phyloP scores from a whole-genome alignment of 2,329 filamentous ascomycete genomes.

The Aspergillus pseudoglaucus region DNA sequence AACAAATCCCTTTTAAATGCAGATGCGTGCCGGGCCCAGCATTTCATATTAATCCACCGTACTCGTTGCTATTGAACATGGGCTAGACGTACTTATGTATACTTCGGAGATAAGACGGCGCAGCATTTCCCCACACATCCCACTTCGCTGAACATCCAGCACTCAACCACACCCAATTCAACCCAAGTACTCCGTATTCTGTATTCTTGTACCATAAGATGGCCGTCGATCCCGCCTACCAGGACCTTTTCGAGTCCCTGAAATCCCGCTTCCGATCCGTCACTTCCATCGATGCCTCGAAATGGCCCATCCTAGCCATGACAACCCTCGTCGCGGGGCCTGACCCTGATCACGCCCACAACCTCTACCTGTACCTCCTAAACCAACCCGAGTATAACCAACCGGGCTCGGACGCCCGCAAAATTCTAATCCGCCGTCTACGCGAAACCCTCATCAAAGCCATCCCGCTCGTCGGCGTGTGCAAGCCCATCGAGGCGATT shows the following conservation, averaged over 20 bases:
- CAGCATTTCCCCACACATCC: too few species aligned
- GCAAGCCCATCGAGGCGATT: conserved; percentile 57
- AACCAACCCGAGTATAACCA: conserved; percentile 36
- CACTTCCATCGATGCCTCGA: conserved; percentile 17
- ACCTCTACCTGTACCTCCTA: conserved; percentile 53
- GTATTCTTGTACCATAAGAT: neutral
- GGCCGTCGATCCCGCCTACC: conserved; percentile 2
- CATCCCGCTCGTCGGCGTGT: conserved; percentile 54
- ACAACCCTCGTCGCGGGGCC: conserved; percentile 45
- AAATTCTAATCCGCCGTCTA: conserved; percentile 31
- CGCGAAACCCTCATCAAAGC: conserved; percentile 56
- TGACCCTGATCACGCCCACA: conserved; percentile 46
- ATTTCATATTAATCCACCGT: too few species aligned
- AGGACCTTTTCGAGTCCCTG: conserved; percentile 22
- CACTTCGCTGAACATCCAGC: too few species aligned
- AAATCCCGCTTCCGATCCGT: conserved; percentile 22
- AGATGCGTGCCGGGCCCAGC: too few species aligned
- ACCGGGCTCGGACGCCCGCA: conserved; percentile 24
- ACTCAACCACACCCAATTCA: too few species aligned
- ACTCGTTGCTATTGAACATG: too few species aligned
- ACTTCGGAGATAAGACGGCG: too few species aligned
- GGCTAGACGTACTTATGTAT: too few species aligned
- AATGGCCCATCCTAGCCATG: conserved; percentile 32
- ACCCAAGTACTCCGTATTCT: too few species aligned
- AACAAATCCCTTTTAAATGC: too few species aligned